Evolutionary conservation across 2,329 filamentous ascomycete species (phyloP).

Genomic region (Fusarium protoensiforme): DNA sequence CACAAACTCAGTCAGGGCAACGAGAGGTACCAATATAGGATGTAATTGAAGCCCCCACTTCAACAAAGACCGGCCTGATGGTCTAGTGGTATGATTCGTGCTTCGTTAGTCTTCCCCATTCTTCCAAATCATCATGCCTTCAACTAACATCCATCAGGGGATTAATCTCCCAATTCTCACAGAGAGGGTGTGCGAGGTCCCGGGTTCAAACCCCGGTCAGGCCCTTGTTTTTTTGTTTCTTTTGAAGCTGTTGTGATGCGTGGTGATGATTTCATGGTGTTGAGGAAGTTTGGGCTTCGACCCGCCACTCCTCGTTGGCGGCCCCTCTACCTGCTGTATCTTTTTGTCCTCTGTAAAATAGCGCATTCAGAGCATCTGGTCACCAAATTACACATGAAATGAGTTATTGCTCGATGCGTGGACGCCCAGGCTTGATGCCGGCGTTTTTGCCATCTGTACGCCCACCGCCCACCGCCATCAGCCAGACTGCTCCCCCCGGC

Average conservation of each 20-base stretch:
- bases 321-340: not conserved
- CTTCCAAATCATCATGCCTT: too few relatives aligned
- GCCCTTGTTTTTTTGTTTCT: not conserved
- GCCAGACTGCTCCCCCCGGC: not conserved
- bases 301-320: not conserved
- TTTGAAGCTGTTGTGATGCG: not conserved
- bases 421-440: not conserved
- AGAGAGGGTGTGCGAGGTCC: slow-evolving; percentile 21
- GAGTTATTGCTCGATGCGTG: not conserved
- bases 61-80: too few relatives aligned
- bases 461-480: not conserved
- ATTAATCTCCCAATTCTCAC: slow-evolving; percentile 2
- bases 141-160: too few relatives aligned
- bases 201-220: slow-evolving; percentile 10
- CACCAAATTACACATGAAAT: too few relatives aligned
- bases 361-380: too few relatives aligned
- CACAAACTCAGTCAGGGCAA: too few relatives aligned
- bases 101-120: too few relatives aligned
- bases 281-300: not conserved
- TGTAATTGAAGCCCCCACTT: too few relatives aligned
- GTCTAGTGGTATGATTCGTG: too few relatives aligned
- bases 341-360: not conserved
- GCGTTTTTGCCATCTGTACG: not conserved
- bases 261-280: not conserved
- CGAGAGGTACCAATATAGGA: too few relatives aligned